A percentile compares a stretch with the other conserved stretches of the same genome.
phyloP scores from a whole-genome alignment of 495 filamentous ascomycete genomes.

The Platismatia glauca region DNA sequence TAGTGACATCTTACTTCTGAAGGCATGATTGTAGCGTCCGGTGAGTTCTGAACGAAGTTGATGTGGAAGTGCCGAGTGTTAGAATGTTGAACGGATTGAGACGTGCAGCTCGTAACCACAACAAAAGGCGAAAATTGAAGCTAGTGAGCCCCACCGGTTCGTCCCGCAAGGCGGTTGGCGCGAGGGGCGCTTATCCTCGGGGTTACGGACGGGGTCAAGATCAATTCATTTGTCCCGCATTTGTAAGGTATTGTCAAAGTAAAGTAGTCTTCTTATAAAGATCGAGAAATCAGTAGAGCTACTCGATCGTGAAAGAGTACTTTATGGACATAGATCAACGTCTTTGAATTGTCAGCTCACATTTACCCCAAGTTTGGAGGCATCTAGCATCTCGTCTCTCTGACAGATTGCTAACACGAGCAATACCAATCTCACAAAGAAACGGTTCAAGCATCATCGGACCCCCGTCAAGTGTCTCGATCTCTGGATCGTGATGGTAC shows the following conservation, averaged over 20 bases:
- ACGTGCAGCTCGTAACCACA: neutral
- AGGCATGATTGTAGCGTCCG: neutral
- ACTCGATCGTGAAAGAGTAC: neutral
- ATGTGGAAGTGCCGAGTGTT: neutral
- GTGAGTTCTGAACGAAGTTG: neutral
- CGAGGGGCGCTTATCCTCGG: neutral
- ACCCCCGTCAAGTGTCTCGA: neutral
- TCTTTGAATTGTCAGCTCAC: neutral
- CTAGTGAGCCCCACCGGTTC: neutral
- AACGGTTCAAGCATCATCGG: neutral
- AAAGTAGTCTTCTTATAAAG: neutral
- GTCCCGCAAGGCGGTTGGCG: neutral
- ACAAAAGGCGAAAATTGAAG: neutral
- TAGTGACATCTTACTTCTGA: neutral
- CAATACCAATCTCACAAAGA: neutral
- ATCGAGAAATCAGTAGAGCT: neutral
- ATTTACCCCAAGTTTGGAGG: neutral
- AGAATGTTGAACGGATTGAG: neutral
- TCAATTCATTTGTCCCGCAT: too few relatives aligned
- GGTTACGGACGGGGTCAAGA: too few relatives aligned
- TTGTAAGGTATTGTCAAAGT: neutral
- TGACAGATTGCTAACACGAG: neutral
- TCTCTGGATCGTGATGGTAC: neutral
- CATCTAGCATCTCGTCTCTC: neutral
- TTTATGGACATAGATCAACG: neutral